These are phyloP conservation scores for Camellia japonica DNA, from an alignment of 148 eudicot genomes.

Conservation along the genomic window DNA sequence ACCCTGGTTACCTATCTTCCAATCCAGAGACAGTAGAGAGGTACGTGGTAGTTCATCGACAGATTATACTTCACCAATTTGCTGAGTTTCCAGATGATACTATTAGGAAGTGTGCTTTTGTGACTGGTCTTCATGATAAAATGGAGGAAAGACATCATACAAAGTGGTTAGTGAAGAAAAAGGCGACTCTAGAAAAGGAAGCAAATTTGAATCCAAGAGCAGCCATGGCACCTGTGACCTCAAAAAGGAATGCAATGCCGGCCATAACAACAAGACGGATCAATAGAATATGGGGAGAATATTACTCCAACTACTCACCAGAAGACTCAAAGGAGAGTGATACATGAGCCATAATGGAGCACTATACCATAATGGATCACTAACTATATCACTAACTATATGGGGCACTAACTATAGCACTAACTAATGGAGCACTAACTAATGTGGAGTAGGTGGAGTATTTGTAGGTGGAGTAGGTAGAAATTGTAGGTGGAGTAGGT, in stretches of 20 bases:
- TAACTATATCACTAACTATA: no score
- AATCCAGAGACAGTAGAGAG: constrained; percentile 61
- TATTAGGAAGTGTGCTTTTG: constrained; percentile 72
- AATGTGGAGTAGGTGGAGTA: no score
- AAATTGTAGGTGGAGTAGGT: no score
- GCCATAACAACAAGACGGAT: constrained; percentile 87
- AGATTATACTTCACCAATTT: constrained; percentile 86
- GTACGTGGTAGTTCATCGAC: constrained; percentile 88
- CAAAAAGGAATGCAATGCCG: constrained; percentile 80
- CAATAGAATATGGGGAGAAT: constrained; percentile 96
- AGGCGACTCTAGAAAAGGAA: constrained; percentile 46
- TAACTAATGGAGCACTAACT: no score
- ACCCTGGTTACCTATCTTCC: constrained; percentile 79
- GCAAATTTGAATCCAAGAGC: constrained; percentile 83
- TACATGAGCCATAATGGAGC: constrained; percentile 26
- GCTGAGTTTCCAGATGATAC: constrained; percentile 79
- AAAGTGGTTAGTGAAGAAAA: constrained; percentile 86
- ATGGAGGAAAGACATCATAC: constrained; percentile 90
- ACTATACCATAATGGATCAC: no score
- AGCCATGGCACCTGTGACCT: constrained; percentile 57
- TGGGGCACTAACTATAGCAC: no score
- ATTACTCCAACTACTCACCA: constrained; percentile 76
- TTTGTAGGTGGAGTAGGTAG: no score
- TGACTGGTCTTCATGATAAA: constrained; percentile 62
- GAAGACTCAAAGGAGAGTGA: constrained; percentile 59